Evolutionary conservation across 2,329 filamentous ascomycete species (phyloP).

Genomic region (Colletotrichum sp.): DNA sequence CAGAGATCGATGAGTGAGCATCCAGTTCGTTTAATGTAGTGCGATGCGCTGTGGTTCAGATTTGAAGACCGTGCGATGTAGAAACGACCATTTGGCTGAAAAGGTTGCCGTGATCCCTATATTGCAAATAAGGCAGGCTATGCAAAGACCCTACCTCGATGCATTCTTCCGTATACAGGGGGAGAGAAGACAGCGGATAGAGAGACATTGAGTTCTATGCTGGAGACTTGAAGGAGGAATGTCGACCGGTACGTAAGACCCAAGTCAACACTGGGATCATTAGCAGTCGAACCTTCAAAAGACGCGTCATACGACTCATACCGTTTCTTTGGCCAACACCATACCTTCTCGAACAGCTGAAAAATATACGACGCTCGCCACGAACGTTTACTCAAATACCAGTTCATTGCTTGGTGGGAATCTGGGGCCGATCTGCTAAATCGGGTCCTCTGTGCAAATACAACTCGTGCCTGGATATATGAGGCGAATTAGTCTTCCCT

Average conservation of each 20-base stretch:
- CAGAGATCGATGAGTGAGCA: no score
- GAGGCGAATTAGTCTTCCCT: neutral
- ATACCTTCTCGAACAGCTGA: neutral
- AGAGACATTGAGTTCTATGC: no score
- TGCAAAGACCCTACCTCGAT: no score
- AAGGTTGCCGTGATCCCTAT: no score
- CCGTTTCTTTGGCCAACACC: neutral
- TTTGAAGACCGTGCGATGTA: no score
- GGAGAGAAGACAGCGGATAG: no score
- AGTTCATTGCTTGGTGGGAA: neutral
- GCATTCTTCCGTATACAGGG: no score
- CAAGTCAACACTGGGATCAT: neutral
- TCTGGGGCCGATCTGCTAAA: neutral
- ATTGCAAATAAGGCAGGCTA: no score
- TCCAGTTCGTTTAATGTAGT: no score
- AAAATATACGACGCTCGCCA: neutral
- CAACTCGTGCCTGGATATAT: neutral
- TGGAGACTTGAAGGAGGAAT: no score
- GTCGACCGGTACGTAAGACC: neutral
- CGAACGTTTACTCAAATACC: neutral
- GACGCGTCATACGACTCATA: neutral
- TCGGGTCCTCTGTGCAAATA: accelerated
- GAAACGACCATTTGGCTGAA: no score
- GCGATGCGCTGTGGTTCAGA: no score
- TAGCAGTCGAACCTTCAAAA: neutral